A percentile compares a stretch with the other conserved stretches of the same genome.
phyloP scores from a whole-genome alignment of 805 yeast genomes.

The Candida arabinofermentans region DNA sequence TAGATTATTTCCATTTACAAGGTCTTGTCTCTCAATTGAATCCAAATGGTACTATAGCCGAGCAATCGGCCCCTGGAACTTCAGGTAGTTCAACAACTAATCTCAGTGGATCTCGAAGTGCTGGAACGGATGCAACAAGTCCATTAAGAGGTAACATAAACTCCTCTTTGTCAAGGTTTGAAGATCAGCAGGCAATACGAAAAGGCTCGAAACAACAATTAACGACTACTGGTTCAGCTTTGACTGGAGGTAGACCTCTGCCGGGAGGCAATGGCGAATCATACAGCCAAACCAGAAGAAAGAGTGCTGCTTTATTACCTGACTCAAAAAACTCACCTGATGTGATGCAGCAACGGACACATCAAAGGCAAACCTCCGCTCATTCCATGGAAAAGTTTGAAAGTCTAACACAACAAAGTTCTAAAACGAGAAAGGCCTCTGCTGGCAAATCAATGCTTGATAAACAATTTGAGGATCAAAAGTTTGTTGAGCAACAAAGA shows the following conservation, averaged over 20 bases:
- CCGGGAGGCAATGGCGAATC: neutral
- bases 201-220: too few relatives aligned
- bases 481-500: constrained; percentile 1
- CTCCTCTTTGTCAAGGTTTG: neutral
- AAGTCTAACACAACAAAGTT: neutral
- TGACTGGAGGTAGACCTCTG: neutral
- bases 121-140: neutral
- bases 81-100: neutral
- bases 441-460: constrained; percentile 2
- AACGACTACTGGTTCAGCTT: neutral
- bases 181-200: too few relatives aligned
- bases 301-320: constrained; percentile 1
- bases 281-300: neutral
- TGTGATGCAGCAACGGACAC: neutral
- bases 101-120: neutral
- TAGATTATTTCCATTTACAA: constrained; percentile 33
- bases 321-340: constrained; percentile 1
- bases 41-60: neutral
- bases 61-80: constrained; percentile 2
- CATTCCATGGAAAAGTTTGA: constrained; percentile 7
- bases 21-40: constrained; percentile 10
- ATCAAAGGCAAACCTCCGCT: constrained; percentile 3
- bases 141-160: neutral
- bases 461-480: constrained; percentile 1
- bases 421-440: constrained; percentile 2